Conservation (phyloP, 1,284 basidiomycete species). For the Veloboletus limbatus region DNA sequence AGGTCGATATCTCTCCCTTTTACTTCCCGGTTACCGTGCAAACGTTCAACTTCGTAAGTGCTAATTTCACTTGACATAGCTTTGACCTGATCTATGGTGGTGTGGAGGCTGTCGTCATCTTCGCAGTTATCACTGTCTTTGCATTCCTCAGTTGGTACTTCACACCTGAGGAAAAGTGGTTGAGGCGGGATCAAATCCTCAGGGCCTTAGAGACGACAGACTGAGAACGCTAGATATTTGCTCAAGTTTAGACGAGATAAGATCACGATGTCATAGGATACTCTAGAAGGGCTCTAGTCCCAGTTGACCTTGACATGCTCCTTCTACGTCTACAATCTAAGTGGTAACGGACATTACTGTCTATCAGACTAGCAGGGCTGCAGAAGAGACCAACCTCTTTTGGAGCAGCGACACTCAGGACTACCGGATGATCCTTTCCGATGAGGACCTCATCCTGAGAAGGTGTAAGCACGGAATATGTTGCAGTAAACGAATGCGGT, state of each 20-base stretch:
- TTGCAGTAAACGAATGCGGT: not conserved
- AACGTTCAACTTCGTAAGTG: conserved; percentile 77
- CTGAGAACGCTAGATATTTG: conserved; percentile 8
- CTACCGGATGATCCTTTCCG: conserved; percentile 59
- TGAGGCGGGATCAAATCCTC: conserved; percentile 58
- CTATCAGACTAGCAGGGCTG: conserved; percentile 1
- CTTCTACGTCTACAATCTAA: conserved; percentile 82
- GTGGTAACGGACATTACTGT: conserved; percentile 5
- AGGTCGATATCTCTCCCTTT: conserved; percentile 81
- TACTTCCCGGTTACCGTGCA: conserved; percentile 71
- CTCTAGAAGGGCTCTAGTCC: conserved; percentile 60
- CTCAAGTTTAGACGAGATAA: conserved; percentile 1
- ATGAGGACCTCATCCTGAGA: conserved; percentile 82
- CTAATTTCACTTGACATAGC: not conserved
- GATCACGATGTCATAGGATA: conserved; percentile 5
- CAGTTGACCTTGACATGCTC: conserved; percentile 76
- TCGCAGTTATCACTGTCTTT: conserved; percentile 73
- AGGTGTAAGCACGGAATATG: conserved; percentile 11
- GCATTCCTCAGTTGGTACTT: conserved; percentile 75
- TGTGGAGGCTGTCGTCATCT: conserved; percentile 68
- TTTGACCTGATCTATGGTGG: conserved; percentile 16
- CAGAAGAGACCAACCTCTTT: conserved; percentile 65
- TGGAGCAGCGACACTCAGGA: conserved; percentile 78
- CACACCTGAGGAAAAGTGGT: conserved; percentile 74
- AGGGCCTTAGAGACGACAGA: conserved; percentile 44